These are phyloP conservation scores for Backusella liffmaniae DNA, from an alignment of 192 early-diverging fungal species.

Conservation along the genomic window DNA sequence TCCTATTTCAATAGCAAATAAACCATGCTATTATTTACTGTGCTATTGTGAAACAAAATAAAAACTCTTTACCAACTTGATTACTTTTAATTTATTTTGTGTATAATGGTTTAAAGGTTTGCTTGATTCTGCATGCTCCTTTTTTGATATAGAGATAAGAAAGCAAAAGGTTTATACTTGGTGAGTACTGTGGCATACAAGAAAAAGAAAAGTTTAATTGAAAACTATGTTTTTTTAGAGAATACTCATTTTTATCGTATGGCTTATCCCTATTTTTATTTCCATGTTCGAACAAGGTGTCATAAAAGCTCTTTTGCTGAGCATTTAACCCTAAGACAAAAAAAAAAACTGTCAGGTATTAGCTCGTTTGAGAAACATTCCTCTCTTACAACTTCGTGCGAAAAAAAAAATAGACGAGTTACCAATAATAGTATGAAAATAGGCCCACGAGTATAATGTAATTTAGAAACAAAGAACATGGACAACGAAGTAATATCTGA, in stretches of 20 bases:
- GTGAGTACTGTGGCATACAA: background rate
- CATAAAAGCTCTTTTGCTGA: background rate
- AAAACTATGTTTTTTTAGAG: background rate
- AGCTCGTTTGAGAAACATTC: background rate
- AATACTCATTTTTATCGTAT: background rate
- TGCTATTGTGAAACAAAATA: background rate
- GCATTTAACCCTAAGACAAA: background rate
- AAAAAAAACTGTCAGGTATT: background rate
- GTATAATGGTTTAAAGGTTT: background rate
- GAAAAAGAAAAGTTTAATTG: background rate
- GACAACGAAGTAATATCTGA: background rate
- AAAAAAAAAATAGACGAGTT: background rate
- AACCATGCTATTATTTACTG: background rate
- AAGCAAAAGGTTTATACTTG: background rate
- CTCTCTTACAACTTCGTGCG: background rate
- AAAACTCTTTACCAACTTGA: background rate
- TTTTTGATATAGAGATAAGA: background rate
- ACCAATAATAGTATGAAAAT: background rate
- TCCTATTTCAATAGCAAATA: background rate
- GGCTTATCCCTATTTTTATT: background rate
- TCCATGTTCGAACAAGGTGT: background rate
- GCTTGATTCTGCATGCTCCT: background rate
- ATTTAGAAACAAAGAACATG: slow-evolving; percentile 5
- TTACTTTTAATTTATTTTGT: background rate
- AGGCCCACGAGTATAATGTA: background rate